phyloP scores from a whole-genome alignment of 2,329 filamentous ascomycete species.

The Tolypocladium album region DNA sequence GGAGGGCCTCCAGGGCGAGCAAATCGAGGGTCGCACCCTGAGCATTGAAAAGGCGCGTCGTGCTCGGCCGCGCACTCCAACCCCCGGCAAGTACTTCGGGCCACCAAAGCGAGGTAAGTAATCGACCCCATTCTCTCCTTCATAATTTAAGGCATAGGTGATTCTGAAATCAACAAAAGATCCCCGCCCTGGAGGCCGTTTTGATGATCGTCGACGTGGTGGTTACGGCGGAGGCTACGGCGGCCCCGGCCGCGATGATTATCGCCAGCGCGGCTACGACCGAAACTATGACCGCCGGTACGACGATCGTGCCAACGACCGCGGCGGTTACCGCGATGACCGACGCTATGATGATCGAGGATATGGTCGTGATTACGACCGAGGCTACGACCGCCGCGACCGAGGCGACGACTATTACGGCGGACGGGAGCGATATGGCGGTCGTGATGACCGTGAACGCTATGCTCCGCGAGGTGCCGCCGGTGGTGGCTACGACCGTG shows the following conservation, averaged over 20 bases:
- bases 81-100: constrained; percentile 97
- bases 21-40: constrained; percentile 87
- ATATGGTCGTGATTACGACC: constrained; percentile 45
- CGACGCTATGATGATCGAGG: constrained; percentile 35
- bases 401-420: constrained; percentile 28
- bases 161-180: constrained; percentile 14
- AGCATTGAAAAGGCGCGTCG: constrained; percentile 99
- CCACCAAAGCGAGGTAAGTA: constrained; percentile 89
- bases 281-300: constrained; percentile 32
- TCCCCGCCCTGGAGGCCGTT: constrained; percentile 25
- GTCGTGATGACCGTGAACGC: constrained; percentile 34
- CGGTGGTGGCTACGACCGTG: constrained; percentile 35
- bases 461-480: constrained; percentile 24
- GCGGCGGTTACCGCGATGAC: constrained; percentile 37
- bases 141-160: neutral
- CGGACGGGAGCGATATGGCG: constrained; percentile 26
- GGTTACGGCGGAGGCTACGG: constrained; percentile 40
- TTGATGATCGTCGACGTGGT: constrained; percentile 54
- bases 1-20: constrained; percentile 89
- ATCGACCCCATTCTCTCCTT: constrained; percentile 2
- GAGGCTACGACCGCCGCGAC: constrained; percentile 42
- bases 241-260: constrained; percentile 43
- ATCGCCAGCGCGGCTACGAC: constrained; percentile 41
- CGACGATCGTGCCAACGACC: constrained; percentile 34
- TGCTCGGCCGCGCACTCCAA: constrained; percentile 87